Evolutionary conservation across 805 yeast genomes (phyloP), one percentile per base, ranked within the genome.

Genomic region (Yarrowia sp.): DNA sequence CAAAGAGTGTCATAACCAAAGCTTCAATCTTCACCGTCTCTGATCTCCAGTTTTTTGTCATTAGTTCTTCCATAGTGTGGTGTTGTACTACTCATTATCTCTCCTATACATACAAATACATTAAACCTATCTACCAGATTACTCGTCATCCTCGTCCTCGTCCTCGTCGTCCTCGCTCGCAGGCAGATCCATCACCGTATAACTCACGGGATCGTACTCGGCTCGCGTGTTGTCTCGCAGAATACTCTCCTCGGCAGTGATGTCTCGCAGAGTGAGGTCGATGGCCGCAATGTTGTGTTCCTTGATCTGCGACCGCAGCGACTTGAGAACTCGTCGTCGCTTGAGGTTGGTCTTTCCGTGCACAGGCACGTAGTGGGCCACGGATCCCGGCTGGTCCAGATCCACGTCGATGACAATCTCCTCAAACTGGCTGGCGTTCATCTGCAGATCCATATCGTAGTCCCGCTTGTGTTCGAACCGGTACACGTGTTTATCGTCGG

Each of bases 341-440:
- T 90, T 92, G 76, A 95, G 85, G 72, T 89, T 95, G 52, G 91
- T 83, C 73, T 89, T 87, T 43, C 93, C 92, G 14, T 85, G 81
- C 16, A 94, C 80, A 9, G 98, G 97, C 70, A 89, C 86, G 76
- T 89, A 95, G 73, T 84, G 85, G 3, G 92, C 97, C 9, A 85
- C 82, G 3, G 52, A 45, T 1, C 67, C 67, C 3, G 55, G 55
- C n/a, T 19, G 3, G 35, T 81, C 79, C 36, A 79, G 75, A 69
- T 82, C 82, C 72, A 91, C 86, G 53, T 87, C 84, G 58, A 93
- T 79, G 1, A 89, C 87, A 71, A 93, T 77, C 78, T 93, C 97
- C 72, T 88, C 88, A 46, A 83, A 83, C 69, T 77, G 80, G 73
- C 76, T 76, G 14, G 79, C 74, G 70, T 83, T 84, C 52, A 82